Percentiles rank a stretch among this genome's conserved stretches.
phyloP scores from a whole-genome alignment of 1,284 basidiomycete genomes.

The Sporisorium scitamineum region DNA sequence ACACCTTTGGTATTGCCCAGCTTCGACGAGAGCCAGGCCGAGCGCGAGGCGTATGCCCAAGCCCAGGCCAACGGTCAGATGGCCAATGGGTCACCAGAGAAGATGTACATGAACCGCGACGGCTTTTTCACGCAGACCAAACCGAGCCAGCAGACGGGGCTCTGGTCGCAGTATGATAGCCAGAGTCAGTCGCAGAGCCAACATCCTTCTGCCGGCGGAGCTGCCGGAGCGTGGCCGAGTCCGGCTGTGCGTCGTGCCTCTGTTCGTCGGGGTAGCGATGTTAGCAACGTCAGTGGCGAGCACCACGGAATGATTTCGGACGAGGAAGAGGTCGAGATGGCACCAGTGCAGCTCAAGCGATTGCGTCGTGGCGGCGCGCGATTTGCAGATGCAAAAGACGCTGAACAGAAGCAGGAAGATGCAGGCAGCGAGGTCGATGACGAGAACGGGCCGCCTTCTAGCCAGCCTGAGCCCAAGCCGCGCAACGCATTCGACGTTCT shows the following conservation, averaged over 20 bases:
- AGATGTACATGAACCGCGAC: constrained; percentile 63
- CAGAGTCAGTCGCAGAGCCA: constrained; percentile 37
- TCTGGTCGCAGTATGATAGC: constrained; percentile 37
- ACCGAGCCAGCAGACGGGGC: constrained; percentile 36
- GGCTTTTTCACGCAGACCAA: constrained; percentile 67
- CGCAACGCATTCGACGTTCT: constrained; percentile 41
- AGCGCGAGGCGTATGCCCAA: constrained; percentile 36
- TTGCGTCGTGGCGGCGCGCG: constrained; percentile 28
- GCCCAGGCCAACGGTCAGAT: constrained; percentile 16
- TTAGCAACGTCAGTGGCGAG: constrained; percentile 3
- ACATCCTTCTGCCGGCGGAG: not conserved
- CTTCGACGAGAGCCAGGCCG: constrained; percentile 55
- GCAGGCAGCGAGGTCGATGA: constrained; percentile 30
- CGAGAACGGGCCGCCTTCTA: constrained; percentile 26
- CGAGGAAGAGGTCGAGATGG: constrained; percentile 26
- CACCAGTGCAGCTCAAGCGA: constrained; percentile 39
- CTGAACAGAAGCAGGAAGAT: constrained; percentile 1
- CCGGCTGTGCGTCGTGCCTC: constrained; percentile 11
- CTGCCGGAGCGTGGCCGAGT: constrained; percentile 12
- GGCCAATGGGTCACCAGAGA: constrained; percentile 26
- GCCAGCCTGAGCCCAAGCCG: constrained; percentile 31
- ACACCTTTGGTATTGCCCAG: constrained; percentile 54
- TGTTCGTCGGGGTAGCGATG: constrained; percentile 14
- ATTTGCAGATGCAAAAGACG: not conserved
- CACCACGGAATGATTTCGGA: not conserved